Evolutionary conservation across 2,329 filamentous ascomycete genomes (phyloP).

Genomic region (Cercospora nicotianae): DNA sequence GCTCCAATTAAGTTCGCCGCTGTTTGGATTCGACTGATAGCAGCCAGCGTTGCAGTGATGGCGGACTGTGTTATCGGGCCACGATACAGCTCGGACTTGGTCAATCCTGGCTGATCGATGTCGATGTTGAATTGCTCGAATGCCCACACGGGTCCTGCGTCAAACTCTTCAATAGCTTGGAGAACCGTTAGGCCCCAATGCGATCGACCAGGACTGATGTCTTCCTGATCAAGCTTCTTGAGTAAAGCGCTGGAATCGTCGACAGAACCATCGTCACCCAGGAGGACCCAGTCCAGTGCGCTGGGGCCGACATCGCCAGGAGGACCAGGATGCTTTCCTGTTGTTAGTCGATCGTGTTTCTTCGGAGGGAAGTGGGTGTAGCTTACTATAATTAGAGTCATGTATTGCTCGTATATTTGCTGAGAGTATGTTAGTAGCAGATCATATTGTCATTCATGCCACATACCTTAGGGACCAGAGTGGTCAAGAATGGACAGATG

Average conservation of each 20-base stretch:
- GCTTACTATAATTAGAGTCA: constrained; percentile 42
- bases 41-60: constrained; percentile 41
- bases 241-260: constrained; percentile 37
- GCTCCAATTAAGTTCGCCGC: constrained; percentile 26
- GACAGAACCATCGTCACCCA: constrained; percentile 46
- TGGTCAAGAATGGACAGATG: constrained; percentile 48
- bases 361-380: neutral
- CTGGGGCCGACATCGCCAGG: constrained; percentile 47
- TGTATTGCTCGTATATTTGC: constrained; percentile 40
- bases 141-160: constrained; percentile 49
- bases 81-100: constrained; percentile 46
- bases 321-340: constrained; percentile 41
- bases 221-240: constrained; percentile 29
- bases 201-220: constrained; percentile 38
- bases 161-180: constrained; percentile 45
- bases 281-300: constrained; percentile 46
- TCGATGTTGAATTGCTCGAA: constrained; percentile 47
- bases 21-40: constrained; percentile 41
- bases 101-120: constrained; percentile 44
- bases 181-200: constrained; percentile 47
- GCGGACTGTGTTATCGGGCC: constrained; percentile 44
- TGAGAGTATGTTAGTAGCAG: neutral
- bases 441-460: neutral
- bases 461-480: constrained; percentile 38
- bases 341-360: neutral